Percentiles rank a stretch among this genome's conserved stretches.
phyloP scores from a whole-genome alignment of 805 yeast species.

The Wickerhamiella musiphila region DNA sequence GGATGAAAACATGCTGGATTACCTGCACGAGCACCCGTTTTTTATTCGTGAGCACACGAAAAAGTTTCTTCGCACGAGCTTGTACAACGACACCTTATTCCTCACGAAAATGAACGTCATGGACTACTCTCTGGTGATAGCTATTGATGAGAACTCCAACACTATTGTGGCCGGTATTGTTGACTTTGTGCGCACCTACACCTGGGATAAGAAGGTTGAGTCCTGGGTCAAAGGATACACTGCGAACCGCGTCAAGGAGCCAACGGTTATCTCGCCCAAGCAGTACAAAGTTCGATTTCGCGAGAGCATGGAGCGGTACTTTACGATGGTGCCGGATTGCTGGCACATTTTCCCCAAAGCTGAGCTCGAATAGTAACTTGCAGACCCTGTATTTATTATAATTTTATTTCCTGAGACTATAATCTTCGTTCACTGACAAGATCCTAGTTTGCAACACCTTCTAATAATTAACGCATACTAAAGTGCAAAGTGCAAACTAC shows the following conservation, averaged over 20 bases:
- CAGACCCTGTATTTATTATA: not conserved
- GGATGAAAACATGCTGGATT: conserved; percentile 97
- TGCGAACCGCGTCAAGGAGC: conserved; percentile 78
- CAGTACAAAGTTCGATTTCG: conserved; percentile 88
- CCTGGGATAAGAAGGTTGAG: conserved; percentile 97
- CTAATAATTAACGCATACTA: too few relatives aligned
- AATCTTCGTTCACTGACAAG: not conserved
- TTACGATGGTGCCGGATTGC: conserved; percentile 79
- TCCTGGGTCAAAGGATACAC: conserved; percentile 96
- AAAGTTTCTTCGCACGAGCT: conserved; percentile 63
- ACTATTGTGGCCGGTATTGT: conserved; percentile 85
- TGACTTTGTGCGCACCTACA: conserved; percentile 83
- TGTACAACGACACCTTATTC: conserved; percentile 90
- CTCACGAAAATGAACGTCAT: conserved; percentile 93
- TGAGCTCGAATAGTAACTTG: not conserved
- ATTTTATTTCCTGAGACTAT: not conserved
- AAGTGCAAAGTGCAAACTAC: too few relatives aligned
- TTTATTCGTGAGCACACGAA: conserved; percentile 88
- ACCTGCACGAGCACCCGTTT: conserved; percentile 87
- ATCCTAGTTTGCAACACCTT: not conserved
- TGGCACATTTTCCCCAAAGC: conserved; percentile 14
- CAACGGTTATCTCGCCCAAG: conserved; percentile 92
- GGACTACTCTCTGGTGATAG: conserved; percentile 94
- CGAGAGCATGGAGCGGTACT: conserved; percentile 94
- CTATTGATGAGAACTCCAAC: conserved; percentile 47